phyloP scores from a whole-genome alignment of 805 yeast genomes.

The Candida adriatica region DNA sequence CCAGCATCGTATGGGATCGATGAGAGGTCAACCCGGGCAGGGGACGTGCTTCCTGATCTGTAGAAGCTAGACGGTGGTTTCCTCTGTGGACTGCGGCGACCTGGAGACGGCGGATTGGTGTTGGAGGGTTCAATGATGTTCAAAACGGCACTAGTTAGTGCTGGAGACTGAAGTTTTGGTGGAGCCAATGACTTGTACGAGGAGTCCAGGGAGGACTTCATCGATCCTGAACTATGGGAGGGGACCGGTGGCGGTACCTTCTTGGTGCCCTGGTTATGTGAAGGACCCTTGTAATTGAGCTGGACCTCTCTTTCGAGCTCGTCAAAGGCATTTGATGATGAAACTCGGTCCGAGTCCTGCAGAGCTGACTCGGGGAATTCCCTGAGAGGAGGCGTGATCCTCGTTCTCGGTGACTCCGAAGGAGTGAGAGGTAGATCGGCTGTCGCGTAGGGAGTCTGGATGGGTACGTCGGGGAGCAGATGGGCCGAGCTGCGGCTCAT shows the following conservation, averaged over 20 bases:
- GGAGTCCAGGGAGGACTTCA: conserved; percentile 3
- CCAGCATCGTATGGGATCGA: conserved; percentile 21
- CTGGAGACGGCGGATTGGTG: conserved; percentile 1
- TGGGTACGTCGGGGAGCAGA: conserved; percentile 21
- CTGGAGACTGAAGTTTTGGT: conserved; percentile 8
- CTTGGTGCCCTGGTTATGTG: conserved; percentile 1
- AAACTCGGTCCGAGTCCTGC: conserved; percentile 4
- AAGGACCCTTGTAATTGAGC: conserved; percentile 18
- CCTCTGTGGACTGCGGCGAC: conserved; percentile 15
- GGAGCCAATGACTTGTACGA: conserved; percentile 10
- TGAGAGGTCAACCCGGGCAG: conserved; percentile 10
- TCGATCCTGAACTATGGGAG: conserved; percentile 18
- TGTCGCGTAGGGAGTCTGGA: conserved; percentile 2
- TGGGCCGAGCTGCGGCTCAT: conserved; percentile 13
- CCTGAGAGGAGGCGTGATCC: conserved; percentile 1
- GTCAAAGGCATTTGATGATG: conserved; percentile 23
- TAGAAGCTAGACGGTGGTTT: conserved; percentile 16
- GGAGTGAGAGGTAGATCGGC: not conserved
- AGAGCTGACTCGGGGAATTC: conserved; percentile 3
- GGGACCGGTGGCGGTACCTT: conserved; percentile 23
- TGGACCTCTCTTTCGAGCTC: conserved; percentile 29
- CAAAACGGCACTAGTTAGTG: conserved; percentile 14
- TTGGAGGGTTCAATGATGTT: conserved; percentile 18
- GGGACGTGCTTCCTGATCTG: conserved; percentile 13
- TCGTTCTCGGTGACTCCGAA: not conserved